These are phyloP conservation scores for Medicago arabica DNA, from an alignment of 306 rosid species.

Conservation along the genomic window DNA sequence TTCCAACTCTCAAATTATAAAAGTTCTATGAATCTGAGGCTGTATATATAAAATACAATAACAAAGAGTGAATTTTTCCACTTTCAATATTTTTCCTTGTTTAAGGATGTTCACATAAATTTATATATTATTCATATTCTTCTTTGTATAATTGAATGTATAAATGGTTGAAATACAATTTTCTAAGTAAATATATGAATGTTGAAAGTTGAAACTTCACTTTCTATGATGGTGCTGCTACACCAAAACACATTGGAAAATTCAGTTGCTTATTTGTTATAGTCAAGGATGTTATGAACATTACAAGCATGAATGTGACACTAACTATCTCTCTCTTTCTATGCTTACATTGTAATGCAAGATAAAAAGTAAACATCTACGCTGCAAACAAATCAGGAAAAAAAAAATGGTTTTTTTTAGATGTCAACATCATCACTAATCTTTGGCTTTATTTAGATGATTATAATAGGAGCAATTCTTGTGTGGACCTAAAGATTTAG, in stretches of 20 bases:
- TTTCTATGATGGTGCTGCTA: conserved; percentile 50
- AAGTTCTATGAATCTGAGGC: conserved; percentile 50
- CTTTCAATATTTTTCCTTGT: conserved; percentile 41
- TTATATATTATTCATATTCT: conserved; percentile 40
- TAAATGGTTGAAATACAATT: conserved; percentile 37
- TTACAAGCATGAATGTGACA: conserved; percentile 47
- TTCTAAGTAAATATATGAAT: conserved; percentile 36
- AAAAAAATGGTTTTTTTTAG: no score
- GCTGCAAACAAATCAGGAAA: not conserved
- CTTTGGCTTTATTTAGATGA: no score
- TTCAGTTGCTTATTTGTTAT: conserved; percentile 45
- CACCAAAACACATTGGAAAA: conserved; percentile 28
- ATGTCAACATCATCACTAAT: no score
- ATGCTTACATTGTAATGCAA: conserved; percentile 30
- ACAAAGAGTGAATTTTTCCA: conserved; percentile 46
- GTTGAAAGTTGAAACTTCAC: conserved; percentile 48
- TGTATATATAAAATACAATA: conserved; percentile 52
- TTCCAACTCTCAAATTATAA: conserved; percentile 43
- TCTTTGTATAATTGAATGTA: conserved; percentile 44
- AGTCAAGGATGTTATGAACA: conserved; percentile 38
- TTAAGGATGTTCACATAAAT: conserved; percentile 41
- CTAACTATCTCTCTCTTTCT: not conserved
- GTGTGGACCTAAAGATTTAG: no score
- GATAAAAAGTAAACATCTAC: not conserved
- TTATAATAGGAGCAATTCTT: no score